A percentile compares a stretch with the other conserved stretches of the same genome.
Evolutionary conservation across 2,329 filamentous ascomycete species (phyloP).

Genomic region (Bertia moriformis): DNA sequence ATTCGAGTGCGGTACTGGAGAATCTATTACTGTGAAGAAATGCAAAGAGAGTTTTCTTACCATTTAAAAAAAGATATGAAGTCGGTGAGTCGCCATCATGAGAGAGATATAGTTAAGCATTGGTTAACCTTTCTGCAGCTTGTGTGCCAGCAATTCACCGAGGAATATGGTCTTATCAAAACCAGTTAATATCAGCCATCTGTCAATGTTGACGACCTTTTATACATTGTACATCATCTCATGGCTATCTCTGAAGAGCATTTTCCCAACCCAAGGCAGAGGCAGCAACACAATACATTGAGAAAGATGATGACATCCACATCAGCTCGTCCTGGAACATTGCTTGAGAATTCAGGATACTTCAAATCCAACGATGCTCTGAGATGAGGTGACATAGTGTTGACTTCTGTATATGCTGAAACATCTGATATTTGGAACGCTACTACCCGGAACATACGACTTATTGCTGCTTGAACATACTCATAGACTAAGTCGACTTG

Average conservation of each 20-base stretch:
- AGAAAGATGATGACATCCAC: slow-evolving; percentile 9
- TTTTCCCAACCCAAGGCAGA: slow-evolving; percentile 5
- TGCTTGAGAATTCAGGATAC: slow-evolving; percentile 7
- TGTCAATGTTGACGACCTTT: slow-evolving; percentile 5
- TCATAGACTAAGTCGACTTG: no score
- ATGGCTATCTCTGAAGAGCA: slow-evolving; percentile 5
- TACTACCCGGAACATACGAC: no score
- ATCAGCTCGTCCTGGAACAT: slow-evolving; percentile 6
- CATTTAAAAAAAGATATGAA: slow-evolving; percentile 5
- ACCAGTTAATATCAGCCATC: slow-evolving; percentile 5
- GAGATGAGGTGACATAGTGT: slow-evolving; percentile 10
- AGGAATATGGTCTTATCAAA: slow-evolving; percentile 6
- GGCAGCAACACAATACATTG: slow-evolving; percentile 6
- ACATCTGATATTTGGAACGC: no score
- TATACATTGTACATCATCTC: slow-evolving; percentile 6
- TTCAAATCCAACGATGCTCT: slow-evolving; percentile 6
- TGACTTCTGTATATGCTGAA: neutral
- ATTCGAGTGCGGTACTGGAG: slow-evolving; percentile 5
- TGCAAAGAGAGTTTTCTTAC: slow-evolving; percentile 5
- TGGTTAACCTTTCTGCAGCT: slow-evolving; percentile 5
- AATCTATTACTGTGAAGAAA: slow-evolving; percentile 6
- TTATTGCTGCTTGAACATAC: no score
- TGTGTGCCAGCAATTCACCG: slow-evolving; percentile 5
- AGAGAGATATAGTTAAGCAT: slow-evolving; percentile 1
- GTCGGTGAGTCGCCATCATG: slow-evolving; percentile 3